phyloP scores from a whole-genome alignment of 352 stramenopile genomes.

The Nothophytophthora sp. region DNA sequence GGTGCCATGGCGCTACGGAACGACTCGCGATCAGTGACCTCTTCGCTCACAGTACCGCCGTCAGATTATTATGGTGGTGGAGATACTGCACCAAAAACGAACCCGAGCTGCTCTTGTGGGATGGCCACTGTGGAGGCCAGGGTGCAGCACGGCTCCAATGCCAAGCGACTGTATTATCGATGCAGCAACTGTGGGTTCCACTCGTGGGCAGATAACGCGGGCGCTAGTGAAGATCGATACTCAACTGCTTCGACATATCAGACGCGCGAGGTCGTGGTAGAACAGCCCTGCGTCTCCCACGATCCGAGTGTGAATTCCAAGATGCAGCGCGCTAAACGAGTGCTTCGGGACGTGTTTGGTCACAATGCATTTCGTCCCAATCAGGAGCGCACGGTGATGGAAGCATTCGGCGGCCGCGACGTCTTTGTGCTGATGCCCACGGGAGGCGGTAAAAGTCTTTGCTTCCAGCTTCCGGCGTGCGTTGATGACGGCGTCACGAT shows the following conservation, averaged over 20 bases:
- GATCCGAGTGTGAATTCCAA: slow-evolving; percentile 63
- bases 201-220: slow-evolving; percentile 60
- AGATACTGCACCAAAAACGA: slow-evolving; percentile 15
- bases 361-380: slow-evolving; percentile 95
- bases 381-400: slow-evolving; percentile 95
- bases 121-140: slow-evolving; percentile 52
- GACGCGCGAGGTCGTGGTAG: slow-evolving; percentile 10
- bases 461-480: slow-evolving; percentile 95
- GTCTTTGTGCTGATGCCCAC: slow-evolving; percentile 99
- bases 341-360: slow-evolving; percentile 93
- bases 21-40: slow-evolving; percentile 2
- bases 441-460: slow-evolving; percentile 98
- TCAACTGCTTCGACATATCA: slow-evolving; percentile 5
- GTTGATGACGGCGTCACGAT: slow-evolving; percentile 93
- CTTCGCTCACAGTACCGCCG: not conserved
- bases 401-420: slow-evolving; percentile 92
- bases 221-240: slow-evolving; percentile 5
- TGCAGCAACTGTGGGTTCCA: slow-evolving; percentile 79
- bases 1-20: slow-evolving; percentile 14
- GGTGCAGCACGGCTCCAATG: slow-evolving; percentile 73
- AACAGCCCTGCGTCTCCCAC: slow-evolving; percentile 41
- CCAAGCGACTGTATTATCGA: slow-evolving; percentile 64
- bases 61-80: slow-evolving; percentile 3
- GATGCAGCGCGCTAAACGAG: slow-evolving; percentile 65
- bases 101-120: slow-evolving; percentile 59